Evolutionary conservation across 805 yeast species (phyloP).

Genomic region (Middelhovenomyces tepae): DNA sequence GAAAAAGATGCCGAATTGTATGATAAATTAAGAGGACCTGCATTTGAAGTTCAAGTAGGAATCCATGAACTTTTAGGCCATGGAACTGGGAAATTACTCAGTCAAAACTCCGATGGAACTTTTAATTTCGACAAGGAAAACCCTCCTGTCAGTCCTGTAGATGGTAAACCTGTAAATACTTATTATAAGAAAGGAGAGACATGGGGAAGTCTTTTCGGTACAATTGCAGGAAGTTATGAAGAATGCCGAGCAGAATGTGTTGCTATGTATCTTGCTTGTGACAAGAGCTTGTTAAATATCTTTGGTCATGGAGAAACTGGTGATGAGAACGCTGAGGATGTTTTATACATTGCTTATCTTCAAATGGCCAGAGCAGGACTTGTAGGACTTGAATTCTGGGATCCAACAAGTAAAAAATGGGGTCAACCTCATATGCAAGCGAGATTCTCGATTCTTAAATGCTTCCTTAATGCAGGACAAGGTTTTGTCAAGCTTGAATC

Average conservation of each 20-base stretch:
- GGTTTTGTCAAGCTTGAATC: constrained; percentile 48
- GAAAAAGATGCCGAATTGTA: constrained; percentile 46
- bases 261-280: constrained; percentile 70
- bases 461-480: constrained; percentile 55
- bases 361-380: constrained; percentile 87
- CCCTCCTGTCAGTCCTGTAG: constrained; percentile 52
- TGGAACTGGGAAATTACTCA: constrained; percentile 76
- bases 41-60: constrained; percentile 91
- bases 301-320: constrained; percentile 50
- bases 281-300: constrained; percentile 56
- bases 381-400: constrained; percentile 78
- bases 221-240: constrained; percentile 78
- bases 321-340: constrained; percentile 45
- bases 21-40: constrained; percentile 65
- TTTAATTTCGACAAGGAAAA: constrained; percentile 62
- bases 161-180: constrained; percentile 54
- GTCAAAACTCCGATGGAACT: constrained; percentile 48
- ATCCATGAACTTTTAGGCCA: constrained; percentile 88
- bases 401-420: constrained; percentile 74
- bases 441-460: constrained; percentile 73
- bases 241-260: constrained; percentile 91
- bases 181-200: constrained; percentile 76
- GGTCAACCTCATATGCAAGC: constrained; percentile 97
- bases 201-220: constrained; percentile 83
- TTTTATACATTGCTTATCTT: constrained; percentile 59